Percentiles rank a stretch among this genome's conserved stretches.
phyloP scores from a whole-genome alignment of 306 rosid genomes.

The Styphnolobium japonicum region DNA sequence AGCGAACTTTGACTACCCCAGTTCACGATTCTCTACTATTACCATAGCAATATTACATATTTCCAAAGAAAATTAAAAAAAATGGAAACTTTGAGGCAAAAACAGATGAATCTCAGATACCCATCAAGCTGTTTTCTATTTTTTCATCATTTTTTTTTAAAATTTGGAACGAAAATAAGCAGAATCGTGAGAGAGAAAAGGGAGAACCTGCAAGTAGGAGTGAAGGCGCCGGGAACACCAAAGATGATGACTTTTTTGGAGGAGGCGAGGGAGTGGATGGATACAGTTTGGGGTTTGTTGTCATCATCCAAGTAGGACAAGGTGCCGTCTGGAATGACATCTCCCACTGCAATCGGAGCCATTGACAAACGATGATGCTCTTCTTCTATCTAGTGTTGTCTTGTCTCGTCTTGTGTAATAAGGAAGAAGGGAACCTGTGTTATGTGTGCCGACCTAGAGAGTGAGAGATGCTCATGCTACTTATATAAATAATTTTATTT shows the following conservation, averaged over 20 bases:
- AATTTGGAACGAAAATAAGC: background rate
- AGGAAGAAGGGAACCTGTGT: too few species aligned
- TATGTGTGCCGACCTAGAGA: too few species aligned
- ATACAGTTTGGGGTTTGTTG: constrained; percentile 49
- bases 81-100: background rate
- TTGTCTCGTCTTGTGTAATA: too few species aligned
- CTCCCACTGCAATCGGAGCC: constrained; percentile 79
- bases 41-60: background rate
- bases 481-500: too few species aligned
- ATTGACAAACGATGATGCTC: background rate
- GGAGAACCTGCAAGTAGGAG: constrained; percentile 80
- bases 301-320: constrained; percentile 52
- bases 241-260: constrained; percentile 76
- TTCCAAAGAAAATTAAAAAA: background rate
- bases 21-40: background rate
- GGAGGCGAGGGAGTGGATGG: constrained; percentile 68
- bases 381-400: too few species aligned
- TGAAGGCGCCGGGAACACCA: constrained; percentile 93
- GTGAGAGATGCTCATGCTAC: too few species aligned
- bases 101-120: background rate
- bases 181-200: background rate
- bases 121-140: background rate
- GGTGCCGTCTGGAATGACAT: constrained; percentile 62
- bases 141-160: background rate
- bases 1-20: background rate